These are phyloP conservation scores for Neurospora sp. DNA, from an alignment of 495 filamentous ascomycete species.

Conservation along the genomic window DNA sequence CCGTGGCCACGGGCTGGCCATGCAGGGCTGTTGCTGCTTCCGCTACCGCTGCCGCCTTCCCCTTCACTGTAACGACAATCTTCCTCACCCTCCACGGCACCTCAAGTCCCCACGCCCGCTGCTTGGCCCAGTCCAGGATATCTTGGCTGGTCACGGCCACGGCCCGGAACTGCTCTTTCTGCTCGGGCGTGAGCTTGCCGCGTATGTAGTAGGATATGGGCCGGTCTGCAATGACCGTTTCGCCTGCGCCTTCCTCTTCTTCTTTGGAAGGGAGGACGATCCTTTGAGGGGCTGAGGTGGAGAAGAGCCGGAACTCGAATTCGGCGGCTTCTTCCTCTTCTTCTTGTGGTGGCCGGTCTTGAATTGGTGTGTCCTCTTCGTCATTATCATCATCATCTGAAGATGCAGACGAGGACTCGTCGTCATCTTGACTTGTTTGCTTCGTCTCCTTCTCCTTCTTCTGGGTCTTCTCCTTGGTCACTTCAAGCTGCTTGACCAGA, in stretches of 20 bases:
- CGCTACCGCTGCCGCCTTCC: background rate
- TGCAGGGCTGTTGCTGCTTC: background rate
- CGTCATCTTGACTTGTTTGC: background rate
- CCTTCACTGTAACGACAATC: constrained; percentile 13
- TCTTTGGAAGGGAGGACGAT: constrained; percentile 25
- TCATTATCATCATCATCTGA: background rate
- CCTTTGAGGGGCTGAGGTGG: constrained; percentile 27
- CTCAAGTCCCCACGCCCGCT: constrained; percentile 42
- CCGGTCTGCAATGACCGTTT: constrained; percentile 29
- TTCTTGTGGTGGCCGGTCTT: constrained; percentile 1
- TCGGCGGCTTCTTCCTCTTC: constrained; percentile 22
- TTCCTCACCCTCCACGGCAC: constrained; percentile 46
- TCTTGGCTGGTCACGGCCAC: constrained; percentile 38
- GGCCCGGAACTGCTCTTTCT: constrained; percentile 20
- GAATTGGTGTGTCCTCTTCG: background rate
- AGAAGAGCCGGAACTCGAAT: constrained; percentile 45
- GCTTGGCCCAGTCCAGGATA: constrained; percentile 27
- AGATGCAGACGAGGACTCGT: background rate
- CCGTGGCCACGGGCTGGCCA: background rate
- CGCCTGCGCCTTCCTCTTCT: constrained; percentile 17
- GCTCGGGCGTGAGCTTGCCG: constrained; percentile 19
- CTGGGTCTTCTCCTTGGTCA: background rate
- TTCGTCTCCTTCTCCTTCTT: constrained; percentile 1
- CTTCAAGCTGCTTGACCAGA: background rate
- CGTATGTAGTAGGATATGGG: constrained; percentile 38